These are phyloP conservation scores for Hygrocybe punicea DNA, from an alignment of 768 basidiomycete species.

Conservation along the genomic window DNA sequence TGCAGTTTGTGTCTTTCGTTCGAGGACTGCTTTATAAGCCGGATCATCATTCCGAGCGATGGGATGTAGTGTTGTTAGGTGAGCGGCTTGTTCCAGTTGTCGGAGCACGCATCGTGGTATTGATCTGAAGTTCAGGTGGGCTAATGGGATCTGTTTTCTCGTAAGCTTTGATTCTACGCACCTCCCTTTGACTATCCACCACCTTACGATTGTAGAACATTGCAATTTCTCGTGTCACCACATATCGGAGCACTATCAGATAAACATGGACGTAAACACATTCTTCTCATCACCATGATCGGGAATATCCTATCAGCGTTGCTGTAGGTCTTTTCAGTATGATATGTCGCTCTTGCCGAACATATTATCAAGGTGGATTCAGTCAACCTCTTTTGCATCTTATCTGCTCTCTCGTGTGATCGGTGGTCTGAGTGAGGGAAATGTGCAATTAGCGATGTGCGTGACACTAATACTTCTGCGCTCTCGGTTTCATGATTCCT, in stretches of 20 bases:
- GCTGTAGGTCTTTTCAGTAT: constrained; percentile 51
- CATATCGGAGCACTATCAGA: constrained; percentile 82
- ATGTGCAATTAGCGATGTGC: constrained; percentile 93
- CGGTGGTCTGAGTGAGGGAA: constrained; percentile 93
- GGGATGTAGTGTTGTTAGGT: constrained; percentile 95
- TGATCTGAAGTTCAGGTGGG: constrained; percentile 49
- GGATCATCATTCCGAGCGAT: constrained; percentile 61
- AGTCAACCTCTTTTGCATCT: constrained; percentile 85
- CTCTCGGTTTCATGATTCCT: constrained; percentile 2
- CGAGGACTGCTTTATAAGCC: constrained; percentile 65
- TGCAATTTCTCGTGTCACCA: constrained; percentile 83
- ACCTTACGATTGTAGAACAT: constrained; percentile 49
- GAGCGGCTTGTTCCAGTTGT: constrained; percentile 18
- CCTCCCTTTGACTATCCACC: constrained; percentile 11
- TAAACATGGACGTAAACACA: constrained; percentile 79
- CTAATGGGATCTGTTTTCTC: constrained; percentile 94
- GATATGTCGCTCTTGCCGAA: background rate
- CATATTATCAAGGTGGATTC: constrained; percentile 63
- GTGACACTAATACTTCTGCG: constrained; percentile 27
- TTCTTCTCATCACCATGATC: constrained; percentile 84
- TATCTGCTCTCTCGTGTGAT: constrained; percentile 88
- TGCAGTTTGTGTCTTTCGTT: constrained; percentile 61
- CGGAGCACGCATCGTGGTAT: background rate
- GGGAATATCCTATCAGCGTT: constrained; percentile 91
- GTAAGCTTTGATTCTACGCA: constrained; percentile 43